Percentiles rank a stretch among this genome's conserved stretches.
Evolutionary conservation across 495 filamentous ascomycete genomes (phyloP).

Genomic region (Penicillium cosmopolitanum): DNA sequence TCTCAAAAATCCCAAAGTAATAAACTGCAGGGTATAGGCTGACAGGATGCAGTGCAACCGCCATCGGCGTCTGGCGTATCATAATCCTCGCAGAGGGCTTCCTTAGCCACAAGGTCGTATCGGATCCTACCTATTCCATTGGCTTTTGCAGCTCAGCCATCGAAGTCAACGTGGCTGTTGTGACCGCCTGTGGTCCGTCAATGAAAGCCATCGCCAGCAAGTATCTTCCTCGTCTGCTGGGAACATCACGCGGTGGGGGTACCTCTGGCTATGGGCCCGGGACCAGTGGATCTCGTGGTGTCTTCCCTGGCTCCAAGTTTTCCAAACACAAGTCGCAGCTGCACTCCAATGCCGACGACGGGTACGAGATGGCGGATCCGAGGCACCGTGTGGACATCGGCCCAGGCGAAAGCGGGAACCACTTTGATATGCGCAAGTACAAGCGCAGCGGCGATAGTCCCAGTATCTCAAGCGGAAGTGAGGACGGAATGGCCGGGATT

Average conservation of each 20-base stretch:
- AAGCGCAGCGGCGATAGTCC: constrained; percentile 21
- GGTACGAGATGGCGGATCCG: constrained; percentile 29
- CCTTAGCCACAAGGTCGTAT: constrained; percentile 7
- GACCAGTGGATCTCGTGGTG: constrained; percentile 17
- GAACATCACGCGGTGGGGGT: constrained; percentile 17
- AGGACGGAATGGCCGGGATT: constrained; percentile 24
- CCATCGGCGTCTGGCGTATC: constrained; percentile 43
- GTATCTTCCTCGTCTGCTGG: constrained; percentile 25
- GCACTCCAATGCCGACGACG: constrained; percentile 18
- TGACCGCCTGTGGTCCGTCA: constrained; percentile 49
- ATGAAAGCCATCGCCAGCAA: constrained; percentile 29
- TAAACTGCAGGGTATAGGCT: background rate
- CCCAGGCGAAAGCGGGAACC: background rate
- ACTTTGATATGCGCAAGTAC: constrained; percentile 34
- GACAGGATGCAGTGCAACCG: constrained; percentile 48
- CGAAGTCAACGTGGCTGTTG: constrained; percentile 58
- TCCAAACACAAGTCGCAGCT: constrained; percentile 16
- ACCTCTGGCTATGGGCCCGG: constrained; percentile 18
- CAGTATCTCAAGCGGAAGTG: constrained; percentile 24
- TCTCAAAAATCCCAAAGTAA: background rate
- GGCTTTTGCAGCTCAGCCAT: constrained; percentile 55
- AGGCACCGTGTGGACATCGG: constrained; percentile 14
- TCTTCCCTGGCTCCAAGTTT: constrained; percentile 19
- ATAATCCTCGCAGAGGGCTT: constrained; percentile 30
- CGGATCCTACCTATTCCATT: constrained; percentile 41